Base-by-base conservation (phyloP, 495 filamentous ascomycete species). In the Patellaria atrata region DNA sequence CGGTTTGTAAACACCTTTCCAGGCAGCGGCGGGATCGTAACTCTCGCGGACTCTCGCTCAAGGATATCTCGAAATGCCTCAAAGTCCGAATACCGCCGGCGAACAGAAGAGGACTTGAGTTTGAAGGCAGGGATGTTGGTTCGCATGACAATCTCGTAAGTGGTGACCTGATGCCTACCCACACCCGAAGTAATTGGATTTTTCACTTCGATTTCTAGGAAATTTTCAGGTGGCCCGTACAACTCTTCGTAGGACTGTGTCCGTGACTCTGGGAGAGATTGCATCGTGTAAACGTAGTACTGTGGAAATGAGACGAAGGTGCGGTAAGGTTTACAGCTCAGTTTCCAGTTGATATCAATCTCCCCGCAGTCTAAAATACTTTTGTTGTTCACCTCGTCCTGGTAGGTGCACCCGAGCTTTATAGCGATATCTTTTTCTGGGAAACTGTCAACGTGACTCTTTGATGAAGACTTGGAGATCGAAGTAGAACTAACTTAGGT, bases 121-220 rank as follows among this genome's bases (percentile, higher is more conserved):
- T 94, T 92, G 71, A 97, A 97, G 45, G 91, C 86, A 38, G 89
- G 89, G 55, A 97, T 97, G 62, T 97, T 97, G 58, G 89, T 97
- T 26, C 81, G 75, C 65, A 86, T 93, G 41, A 89, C 64, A 47
- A 97, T 92, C 60, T 94, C 87, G 62, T 97, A 97, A 62, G 87
- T 85, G 29, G 89, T 97, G 65, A 94, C 94, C 86, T 94, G 94
- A 61, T 77, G 75, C 29, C 87, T 78, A 32, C 86, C 87, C 43
- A 84, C 81, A 49, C 86, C 86, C 50, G 93, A 89, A 15, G 89
- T 97, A 59, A 85, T 84, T 11, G 89, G 89, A 51, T 91, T 89
- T 50, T 66, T 41, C 47, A 94, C 89, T 62, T 97, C 91, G 28
- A 97, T 91, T 63, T 97, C 89, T 23, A 97, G 70, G 55, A 94